Base-by-base conservation (phyloP, 2,329 filamentous ascomycete genomes). In the Ophiosphaerella narmari region DNA sequence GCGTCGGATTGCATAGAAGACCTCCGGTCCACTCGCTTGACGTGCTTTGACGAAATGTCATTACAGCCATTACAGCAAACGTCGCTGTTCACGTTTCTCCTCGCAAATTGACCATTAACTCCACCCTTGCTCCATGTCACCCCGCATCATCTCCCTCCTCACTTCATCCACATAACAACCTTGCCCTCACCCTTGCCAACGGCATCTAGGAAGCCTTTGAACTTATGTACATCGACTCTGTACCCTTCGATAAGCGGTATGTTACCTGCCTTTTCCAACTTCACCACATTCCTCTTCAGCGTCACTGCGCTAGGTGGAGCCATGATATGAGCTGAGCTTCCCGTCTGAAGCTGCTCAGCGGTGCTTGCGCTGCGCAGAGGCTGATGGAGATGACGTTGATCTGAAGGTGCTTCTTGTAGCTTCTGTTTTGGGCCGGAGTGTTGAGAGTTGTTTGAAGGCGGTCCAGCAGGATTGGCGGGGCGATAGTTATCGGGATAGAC, bases 121-220 rank as follows among this genome's bases (percentile, higher is more conserved):
- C 31, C 12, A 11, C 26, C 26, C 4, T 8, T n/a, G 6, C 14
- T 3, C 13, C 12, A 11, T 31, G 8, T 24, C 37, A 39, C 18
- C n/a, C 14, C 24, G 3, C 37, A 9, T 12, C 5, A n/a, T 7
- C 31, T 23, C 4, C 33, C 18, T 21, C 16, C 24, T 11, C 18
- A 49, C 40, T 59, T 50, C 42, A 37, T 53, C 59, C 59, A 85
- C 70, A 65, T 33, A 12, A 67, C 50, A 7, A 66, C 34, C 53
- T 66, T 64, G 4, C 60, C 66, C 33, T 39, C 6, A 1, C 66
- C 66, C 50, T n/a, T 50, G 1, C 55, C 64, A 33, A 66, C 59
- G 13, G 60, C 63, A 29, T 59, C 59, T 45, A 65, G 31, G 47
- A 59, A 64, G 2, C 21, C 41, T 38, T 38, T 46, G 40, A 61